Evolutionary conservation across 1,139 yeast genomes (phyloP).

Genomic region (Taphrina confusa): DNA sequence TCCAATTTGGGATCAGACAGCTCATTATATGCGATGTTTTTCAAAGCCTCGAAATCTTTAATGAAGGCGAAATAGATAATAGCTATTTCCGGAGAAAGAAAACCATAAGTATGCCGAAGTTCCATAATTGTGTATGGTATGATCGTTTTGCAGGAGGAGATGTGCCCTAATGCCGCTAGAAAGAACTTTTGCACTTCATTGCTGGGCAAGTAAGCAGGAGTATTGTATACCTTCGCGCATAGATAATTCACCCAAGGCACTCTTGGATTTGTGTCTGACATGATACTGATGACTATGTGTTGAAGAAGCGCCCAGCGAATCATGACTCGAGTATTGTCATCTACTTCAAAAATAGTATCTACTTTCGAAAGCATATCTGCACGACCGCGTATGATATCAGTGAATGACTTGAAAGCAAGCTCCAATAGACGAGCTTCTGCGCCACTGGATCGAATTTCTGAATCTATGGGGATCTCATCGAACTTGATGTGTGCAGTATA

Average conservation of each 20-base stretch:
- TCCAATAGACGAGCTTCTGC: conserved; percentile 5
- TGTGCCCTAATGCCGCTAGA: conserved; percentile 6
- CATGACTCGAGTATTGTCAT: conserved; percentile 2
- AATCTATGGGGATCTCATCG: conserved; percentile 8
- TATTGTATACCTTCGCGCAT: conserved; percentile 4
- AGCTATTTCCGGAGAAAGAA: conserved; percentile 22
- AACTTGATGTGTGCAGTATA: conserved; percentile 21
- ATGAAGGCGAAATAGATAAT: conserved; percentile 24
- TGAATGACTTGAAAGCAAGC: conserved; percentile 15
- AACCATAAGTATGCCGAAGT: conserved; percentile 5
- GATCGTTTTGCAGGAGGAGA: neutral
- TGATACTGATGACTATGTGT: neutral
- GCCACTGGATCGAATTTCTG: conserved; percentile 12
- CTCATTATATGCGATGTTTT: conserved; percentile 10
- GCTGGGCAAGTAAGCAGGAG: neutral
- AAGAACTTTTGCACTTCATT: conserved; percentile 23
- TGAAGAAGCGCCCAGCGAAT: conserved; percentile 25
- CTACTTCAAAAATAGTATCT: neutral
- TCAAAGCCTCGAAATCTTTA: conserved; percentile 12
- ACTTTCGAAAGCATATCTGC: conserved; percentile 7
- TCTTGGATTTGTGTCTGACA: conserved; percentile 17
- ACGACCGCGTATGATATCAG: conserved; percentile 12
- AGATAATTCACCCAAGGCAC: conserved; percentile 9
- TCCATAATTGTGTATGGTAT: conserved; percentile 4
- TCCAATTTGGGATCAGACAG: conserved; percentile 15